Conservation (phyloP, 2,329 filamentous ascomycete genomes). For the Tolypocladium amazonense region DNA sequence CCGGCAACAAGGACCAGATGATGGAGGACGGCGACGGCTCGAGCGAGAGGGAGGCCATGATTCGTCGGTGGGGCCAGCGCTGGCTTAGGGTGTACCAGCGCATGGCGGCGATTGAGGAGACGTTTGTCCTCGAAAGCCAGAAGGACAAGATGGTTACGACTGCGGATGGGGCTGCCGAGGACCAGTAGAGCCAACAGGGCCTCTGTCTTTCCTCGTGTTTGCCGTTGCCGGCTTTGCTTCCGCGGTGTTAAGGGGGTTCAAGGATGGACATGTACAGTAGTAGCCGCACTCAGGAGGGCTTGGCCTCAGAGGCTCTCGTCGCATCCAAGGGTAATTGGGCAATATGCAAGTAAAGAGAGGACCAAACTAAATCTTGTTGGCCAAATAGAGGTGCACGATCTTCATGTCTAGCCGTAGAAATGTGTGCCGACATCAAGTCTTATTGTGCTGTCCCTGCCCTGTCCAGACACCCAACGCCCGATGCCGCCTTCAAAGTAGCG, state of each 20-base stretch:
- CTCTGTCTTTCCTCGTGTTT: background rate
- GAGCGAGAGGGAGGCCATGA: slow-evolving; percentile 49
- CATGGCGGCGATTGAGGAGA: slow-evolving; percentile 77
- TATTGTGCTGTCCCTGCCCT: background rate
- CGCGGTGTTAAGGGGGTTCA: background rate
- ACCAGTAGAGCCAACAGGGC: background rate
- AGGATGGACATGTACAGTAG: background rate
- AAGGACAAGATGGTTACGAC: slow-evolving; percentile 6
- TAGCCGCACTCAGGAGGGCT: background rate
- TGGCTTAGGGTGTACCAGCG: slow-evolving; percentile 82
- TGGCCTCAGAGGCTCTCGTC: background rate
- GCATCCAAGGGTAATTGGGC: background rate
- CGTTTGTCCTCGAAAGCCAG: slow-evolving; percentile 34
- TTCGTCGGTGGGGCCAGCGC: slow-evolving; percentile 70
- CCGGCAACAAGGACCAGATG: slow-evolving; percentile 62
- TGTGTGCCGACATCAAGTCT: background rate
- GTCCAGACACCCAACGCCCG: background rate
- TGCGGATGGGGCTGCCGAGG: background rate
- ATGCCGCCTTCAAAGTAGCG: background rate
- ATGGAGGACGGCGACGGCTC: slow-evolving; percentile 57
- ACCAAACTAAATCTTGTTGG: background rate
- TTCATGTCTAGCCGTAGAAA: background rate
- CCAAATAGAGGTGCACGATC: background rate
- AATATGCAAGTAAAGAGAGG: background rate
- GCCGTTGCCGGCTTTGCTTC: background rate